Conservation (phyloP, 805 yeast genomes). For the Zygosaccharomyces kombuchaensis region DNA sequence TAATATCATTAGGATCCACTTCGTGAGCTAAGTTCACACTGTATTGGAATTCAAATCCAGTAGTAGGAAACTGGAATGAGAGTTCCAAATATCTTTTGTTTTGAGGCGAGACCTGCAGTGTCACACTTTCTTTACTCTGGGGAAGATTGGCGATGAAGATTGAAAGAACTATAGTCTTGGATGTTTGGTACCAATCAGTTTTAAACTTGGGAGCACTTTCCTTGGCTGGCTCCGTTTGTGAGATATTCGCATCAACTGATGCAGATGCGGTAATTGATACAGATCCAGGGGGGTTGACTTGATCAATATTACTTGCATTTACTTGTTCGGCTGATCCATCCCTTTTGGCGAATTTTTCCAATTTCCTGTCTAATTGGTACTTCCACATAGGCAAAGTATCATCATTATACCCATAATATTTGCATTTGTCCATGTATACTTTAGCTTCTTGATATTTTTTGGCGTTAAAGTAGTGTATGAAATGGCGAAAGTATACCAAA, state of each 20-base stretch:
- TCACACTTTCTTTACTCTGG: slow-evolving; percentile 34
- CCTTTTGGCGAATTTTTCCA: slow-evolving; percentile 16
- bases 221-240: not conserved
- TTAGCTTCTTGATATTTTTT: slow-evolving; percentile 42
- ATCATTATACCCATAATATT: slow-evolving; percentile 42
- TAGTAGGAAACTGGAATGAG: slow-evolving; percentile 17
- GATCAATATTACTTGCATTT: not conserved
- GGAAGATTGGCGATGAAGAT: slow-evolving; percentile 67
- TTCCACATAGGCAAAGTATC: slow-evolving; percentile 47
- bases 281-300: not conserved
- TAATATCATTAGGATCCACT: slow-evolving; percentile 45
- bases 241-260: not conserved
- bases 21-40: slow-evolving; percentile 48
- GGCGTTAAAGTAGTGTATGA: slow-evolving; percentile 43
- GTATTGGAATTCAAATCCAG: slow-evolving; percentile 55
- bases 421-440: slow-evolving; percentile 41
- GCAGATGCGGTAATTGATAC: not conserved
- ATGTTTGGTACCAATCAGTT: slow-evolving; percentile 73
- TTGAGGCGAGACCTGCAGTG: slow-evolving; percentile 40
- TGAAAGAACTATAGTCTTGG: slow-evolving; percentile 53
- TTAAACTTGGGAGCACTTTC: slow-evolving; percentile 31
- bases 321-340: not conserved
- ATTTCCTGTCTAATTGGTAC: slow-evolving; percentile 17
- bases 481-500: slow-evolving; percentile 45
- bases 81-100: slow-evolving; percentile 35